Percentiles rank a stretch among this genome's conserved stretches.
Evolutionary conservation across 306 rosid genomes (phyloP).

Genomic region (Potentilla sterilis): DNA sequence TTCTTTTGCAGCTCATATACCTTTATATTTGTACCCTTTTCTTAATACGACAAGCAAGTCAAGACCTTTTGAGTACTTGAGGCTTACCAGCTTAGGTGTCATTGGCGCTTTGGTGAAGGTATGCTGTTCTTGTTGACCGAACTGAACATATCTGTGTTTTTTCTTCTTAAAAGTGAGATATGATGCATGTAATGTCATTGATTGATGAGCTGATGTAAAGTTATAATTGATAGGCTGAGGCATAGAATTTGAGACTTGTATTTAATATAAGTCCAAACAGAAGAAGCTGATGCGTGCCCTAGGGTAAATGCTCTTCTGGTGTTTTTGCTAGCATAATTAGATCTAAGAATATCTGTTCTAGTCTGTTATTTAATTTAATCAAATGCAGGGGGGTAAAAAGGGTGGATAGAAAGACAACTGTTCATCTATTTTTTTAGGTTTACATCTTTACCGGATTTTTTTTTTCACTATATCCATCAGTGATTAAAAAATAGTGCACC

Average conservation of each 20-base stretch:
- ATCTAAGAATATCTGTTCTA: background rate
- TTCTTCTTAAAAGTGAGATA: background rate
- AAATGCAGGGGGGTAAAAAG: background rate
- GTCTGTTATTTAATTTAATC: background rate
- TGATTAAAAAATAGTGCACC: background rate
- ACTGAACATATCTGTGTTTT: background rate
- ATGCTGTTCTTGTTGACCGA: constrained; percentile 15
- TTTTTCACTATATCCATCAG: background rate
- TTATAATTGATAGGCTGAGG: background rate
- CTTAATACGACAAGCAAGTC: constrained; percentile 75
- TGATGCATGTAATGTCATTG: background rate
- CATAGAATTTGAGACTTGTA: background rate
- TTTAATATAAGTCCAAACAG: background rate
- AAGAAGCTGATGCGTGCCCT: background rate
- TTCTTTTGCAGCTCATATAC: constrained; percentile 70
- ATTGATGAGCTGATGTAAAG: background rate
- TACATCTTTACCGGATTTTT: background rate
- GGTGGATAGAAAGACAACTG: no score
- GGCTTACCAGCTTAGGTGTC: constrained; percentile 87
- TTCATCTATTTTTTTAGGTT: background rate
- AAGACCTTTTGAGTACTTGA: constrained; percentile 73
- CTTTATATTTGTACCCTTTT: constrained; percentile 77
- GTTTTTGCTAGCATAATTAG: background rate
- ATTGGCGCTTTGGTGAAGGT: constrained; percentile 93
- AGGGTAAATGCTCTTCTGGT: no score